Conservation (phyloP, 176 grass and related monocot species). For the Zoysia japonica region DNA sequence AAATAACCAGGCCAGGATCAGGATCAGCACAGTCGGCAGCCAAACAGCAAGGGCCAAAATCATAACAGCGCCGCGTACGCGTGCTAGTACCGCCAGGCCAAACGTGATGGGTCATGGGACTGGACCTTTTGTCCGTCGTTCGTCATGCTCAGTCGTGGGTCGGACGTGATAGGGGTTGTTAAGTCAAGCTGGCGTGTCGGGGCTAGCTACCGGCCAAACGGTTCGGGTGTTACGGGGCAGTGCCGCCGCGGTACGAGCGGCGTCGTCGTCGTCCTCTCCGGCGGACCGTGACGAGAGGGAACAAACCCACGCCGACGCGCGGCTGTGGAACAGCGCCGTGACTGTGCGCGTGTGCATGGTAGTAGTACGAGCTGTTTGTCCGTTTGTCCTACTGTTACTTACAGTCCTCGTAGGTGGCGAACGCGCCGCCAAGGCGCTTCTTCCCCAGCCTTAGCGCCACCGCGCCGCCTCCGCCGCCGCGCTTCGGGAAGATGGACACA, state of each 20-base stretch:
- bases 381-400: slow-evolving; percentile 22
- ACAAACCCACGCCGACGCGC: slow-evolving; percentile 3
- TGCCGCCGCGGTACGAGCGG: neutral
- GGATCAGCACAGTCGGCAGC: neutral
- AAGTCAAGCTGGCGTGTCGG: slow-evolving; percentile 22
- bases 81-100: neutral
- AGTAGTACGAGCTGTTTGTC: neutral
- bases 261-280: neutral
- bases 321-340: neutral
- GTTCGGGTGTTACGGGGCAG: slow-evolving; percentile 1
- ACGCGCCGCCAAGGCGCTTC: slow-evolving; percentile 65
- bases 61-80: neutral
- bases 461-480: slow-evolving; percentile 34
- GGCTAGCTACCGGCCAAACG: slow-evolving; percentile 1
- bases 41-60: slow-evolving; percentile 9
- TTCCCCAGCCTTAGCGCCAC: slow-evolving; percentile 63
- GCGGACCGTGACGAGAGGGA: neutral
- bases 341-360: neutral
- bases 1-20: neutral
- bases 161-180: neutral
- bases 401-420: slow-evolving; percentile 67
- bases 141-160: neutral
- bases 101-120: neutral
- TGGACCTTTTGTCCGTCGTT: neutral
- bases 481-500: slow-evolving; percentile 57